Percentiles rank a stretch among this genome's conserved stretches.
Evolutionary conservation across 148 eudicot genomes (phyloP).

Genomic region (Simmondsia chinensis): DNA sequence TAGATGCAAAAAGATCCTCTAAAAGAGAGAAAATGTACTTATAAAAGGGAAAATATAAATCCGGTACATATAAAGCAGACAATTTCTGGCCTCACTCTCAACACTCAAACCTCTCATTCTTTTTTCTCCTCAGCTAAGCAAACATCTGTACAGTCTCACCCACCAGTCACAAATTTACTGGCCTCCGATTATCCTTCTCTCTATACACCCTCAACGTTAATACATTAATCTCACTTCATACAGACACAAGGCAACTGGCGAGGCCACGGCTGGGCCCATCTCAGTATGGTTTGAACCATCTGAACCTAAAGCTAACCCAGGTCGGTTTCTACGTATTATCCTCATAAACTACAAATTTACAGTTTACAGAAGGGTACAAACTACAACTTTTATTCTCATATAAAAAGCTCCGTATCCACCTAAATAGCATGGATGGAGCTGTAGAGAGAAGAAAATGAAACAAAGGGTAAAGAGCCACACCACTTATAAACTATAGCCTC

Average conservation of each 20-base stretch:
- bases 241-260: no score
- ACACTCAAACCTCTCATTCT: slow-evolving; percentile 28
- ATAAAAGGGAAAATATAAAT: slow-evolving; percentile 18
- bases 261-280: no score
- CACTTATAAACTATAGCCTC: slow-evolving; percentile 47
- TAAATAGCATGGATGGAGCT: slow-evolving; percentile 18
- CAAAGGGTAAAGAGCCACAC: slow-evolving; percentile 17
- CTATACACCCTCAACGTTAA: slow-evolving; percentile 26
- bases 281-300: slow-evolving; percentile 26
- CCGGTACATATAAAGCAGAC: slow-evolving; percentile 21
- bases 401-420: slow-evolving; percentile 24
- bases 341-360: slow-evolving; percentile 36
- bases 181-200: slow-evolving; percentile 21
- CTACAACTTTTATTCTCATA: slow-evolving; percentile 23
- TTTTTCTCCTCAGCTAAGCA: slow-evolving; percentile 27
- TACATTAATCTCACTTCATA: slow-evolving; percentile 22
- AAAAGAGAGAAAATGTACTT: slow-evolving; percentile 20
- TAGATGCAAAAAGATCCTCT: no score
- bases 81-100: slow-evolving; percentile 36
- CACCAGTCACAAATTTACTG: slow-evolving; percentile 28
- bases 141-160: slow-evolving; percentile 40
- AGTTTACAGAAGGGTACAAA: slow-evolving; percentile 30
- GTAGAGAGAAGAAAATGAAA: slow-evolving; percentile 17
- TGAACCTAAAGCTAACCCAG: slow-evolving; percentile 34
- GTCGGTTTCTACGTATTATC: slow-evolving; percentile 21